Conservation (phyloP, 352 stramenopile genomes). For the Phytophthora multivora region DNA sequence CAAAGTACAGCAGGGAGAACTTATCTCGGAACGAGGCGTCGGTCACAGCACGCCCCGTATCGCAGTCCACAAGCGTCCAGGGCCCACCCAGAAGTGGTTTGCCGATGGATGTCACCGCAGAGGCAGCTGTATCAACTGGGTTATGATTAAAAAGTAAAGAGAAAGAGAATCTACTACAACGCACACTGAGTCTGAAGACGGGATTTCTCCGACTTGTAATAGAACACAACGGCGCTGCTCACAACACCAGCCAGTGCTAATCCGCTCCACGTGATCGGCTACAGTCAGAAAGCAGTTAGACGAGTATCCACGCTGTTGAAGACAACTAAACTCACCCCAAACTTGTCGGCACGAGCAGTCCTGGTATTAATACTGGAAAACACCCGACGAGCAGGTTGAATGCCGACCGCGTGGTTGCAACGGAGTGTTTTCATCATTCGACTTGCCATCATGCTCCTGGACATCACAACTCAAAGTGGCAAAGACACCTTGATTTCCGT, state of each 20-base stretch:
- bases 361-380: conserved; percentile 42
- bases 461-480: conserved; percentile 1
- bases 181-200: conserved; percentile 79
- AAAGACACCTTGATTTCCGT: background rate
- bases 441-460: conserved; percentile 23
- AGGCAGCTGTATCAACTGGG: conserved; percentile 50
- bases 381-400: conserved; percentile 19
- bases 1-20: conserved; percentile 98
- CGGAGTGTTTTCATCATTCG: conserved; percentile 21
- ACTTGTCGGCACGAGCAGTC: conserved; percentile 46
- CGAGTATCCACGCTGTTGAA: background rate
- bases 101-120: conserved; percentile 85
- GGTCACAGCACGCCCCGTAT: conserved; percentile 80
- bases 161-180: conserved; percentile 6
- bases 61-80: conserved; percentile 92
- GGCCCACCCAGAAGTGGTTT: conserved; percentile 91
- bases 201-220: conserved; percentile 90
- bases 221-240: conserved; percentile 70
- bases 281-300: background rate
- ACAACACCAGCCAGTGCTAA: conserved; percentile 70
- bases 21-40: conserved; percentile 91
- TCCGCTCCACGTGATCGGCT: conserved; percentile 84
- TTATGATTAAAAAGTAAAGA: too few relatives aligned
- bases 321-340: conserved; percentile 44
- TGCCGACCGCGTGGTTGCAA: background rate